These are phyloP conservation scores for Groenewaldozyma salmanticensis DNA, from an alignment of 805 yeast species.

Conservation along the genomic window DNA sequence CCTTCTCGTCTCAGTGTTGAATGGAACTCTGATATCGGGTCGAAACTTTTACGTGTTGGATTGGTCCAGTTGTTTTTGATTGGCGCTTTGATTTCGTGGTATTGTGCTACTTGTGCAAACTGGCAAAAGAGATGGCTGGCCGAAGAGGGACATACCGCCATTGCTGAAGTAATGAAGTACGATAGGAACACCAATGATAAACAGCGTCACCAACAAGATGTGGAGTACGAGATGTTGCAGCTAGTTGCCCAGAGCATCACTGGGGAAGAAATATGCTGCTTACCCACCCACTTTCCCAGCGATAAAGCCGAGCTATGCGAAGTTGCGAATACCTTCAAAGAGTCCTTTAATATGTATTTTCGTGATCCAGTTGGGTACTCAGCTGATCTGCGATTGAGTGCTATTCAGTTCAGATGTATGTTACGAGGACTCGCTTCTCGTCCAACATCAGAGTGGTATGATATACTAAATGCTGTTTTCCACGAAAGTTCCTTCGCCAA, in stretches of 20 bases:
- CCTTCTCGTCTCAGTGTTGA: too few relatives aligned
- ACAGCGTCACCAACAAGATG: too few relatives aligned
- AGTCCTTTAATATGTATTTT: neutral
- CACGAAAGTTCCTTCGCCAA: neutral
- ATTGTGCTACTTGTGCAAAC: too few relatives aligned
- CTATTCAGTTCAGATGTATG: neutral
- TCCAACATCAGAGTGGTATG: neutral
- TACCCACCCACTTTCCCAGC: neutral
- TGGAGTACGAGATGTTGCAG: too few relatives aligned
- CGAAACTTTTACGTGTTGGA: neutral
- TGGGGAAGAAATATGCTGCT: neutral
- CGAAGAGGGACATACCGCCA: too few relatives aligned
- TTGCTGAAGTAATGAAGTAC: too few relatives aligned
- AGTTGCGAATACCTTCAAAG: neutral
- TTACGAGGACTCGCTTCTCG: neutral
- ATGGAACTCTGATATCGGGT: neutral
- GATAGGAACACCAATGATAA: too few relatives aligned
- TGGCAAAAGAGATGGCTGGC: too few relatives aligned
- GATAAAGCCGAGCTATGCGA: neutral
- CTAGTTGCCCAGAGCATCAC: neutral
- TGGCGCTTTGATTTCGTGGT: constrained; percentile 2
- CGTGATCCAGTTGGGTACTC: too few relatives aligned
- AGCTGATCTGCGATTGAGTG: too few relatives aligned
- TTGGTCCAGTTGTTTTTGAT: constrained; percentile 1
- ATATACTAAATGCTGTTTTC: neutral